Evolutionary conservation across 2,329 filamentous ascomycete species (phyloP), one percentile per base, ranked within the genome.

Genomic region (Penicillium sp.): DNA sequence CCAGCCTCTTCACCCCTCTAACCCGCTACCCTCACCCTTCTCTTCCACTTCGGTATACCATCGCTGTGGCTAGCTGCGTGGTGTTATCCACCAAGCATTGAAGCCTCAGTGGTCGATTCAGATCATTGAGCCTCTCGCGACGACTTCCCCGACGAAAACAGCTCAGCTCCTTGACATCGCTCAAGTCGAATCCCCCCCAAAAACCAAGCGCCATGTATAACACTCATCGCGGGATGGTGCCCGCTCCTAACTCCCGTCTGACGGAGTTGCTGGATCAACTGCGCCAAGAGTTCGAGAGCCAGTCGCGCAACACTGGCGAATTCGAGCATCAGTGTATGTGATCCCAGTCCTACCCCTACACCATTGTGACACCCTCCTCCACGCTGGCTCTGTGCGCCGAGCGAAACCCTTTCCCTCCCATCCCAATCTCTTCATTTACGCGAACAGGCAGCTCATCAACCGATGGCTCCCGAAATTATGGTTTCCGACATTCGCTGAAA

Each of bases 321-420:
- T 95, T 92, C 73, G 93, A 99, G 73, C 90, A 93, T 73, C 92
- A 96, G 74, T 89, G 93, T 97, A 86, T 82, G 92, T 86, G 57
- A 59, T 10, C 43, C 21, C 44, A 40, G 43, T 57, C 50, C 34
- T 58, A n/a, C 21, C 32, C 21, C 39, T 46, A 2, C 4, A 38
- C 36, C 27, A 21, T 43, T 43, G 38, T 14, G 5, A 18, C 7
- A 14, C 6, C 16, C 31, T 13, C 31, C 31, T 43, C 16, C 48
- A 9, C 13, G 21, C 24, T 10, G 32, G 45, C n/a, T 16, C n/a
- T 9, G 10, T 36, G 38, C 40, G 39, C 39, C 10, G 13, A 9
- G 13, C 43, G 34, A 36, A 13, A 13, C 49, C 44, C 36, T 14
- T 32, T 32, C 29, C 38, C 9, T 7, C 24, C 18, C 27, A 47